Evolutionary conservation across 2,329 filamentous ascomycete species (phyloP).

Genomic region (Talaromyces sp.): DNA sequence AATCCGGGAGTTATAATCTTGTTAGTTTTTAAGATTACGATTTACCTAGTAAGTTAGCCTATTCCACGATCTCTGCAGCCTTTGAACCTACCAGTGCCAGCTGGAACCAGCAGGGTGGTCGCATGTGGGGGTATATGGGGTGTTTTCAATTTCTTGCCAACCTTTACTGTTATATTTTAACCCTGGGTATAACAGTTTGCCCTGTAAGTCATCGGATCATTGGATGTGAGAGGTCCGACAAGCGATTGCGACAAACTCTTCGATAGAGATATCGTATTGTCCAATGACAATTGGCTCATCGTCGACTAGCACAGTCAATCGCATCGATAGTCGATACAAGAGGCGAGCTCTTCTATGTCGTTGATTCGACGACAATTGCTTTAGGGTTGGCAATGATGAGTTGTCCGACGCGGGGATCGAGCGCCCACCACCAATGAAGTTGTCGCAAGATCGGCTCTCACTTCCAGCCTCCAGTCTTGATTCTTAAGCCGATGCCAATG

Average conservation of each 20-base stretch:
- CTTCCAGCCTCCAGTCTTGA: neutral
- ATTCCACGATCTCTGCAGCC: neutral
- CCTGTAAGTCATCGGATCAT: neutral
- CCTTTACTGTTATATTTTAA: neutral
- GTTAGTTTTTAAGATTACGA: neutral
- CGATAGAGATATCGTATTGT: neutral
- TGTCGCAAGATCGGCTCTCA: neutral
- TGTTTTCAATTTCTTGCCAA: neutral
- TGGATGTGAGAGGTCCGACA: neutral
- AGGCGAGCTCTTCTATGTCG: neutral
- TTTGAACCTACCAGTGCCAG: neutral
- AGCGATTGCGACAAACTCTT: neutral
- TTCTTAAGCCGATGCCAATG: neutral
- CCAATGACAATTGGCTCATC: neutral
- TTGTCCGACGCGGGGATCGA: neutral
- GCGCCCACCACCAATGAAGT: neutral
- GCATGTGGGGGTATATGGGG: neutral
- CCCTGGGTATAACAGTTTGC: neutral
- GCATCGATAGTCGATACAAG: neutral
- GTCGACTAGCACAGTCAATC: neutral
- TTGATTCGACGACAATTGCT: neutral
- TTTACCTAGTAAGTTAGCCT: neutral
- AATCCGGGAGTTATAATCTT: neutral
- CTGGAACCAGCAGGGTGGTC: neutral
- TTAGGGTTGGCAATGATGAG: neutral